A percentile compares a stretch with the other conserved stretches of the same genome.
These are phyloP conservation scores for Mychonastes homosphaera DNA, from an alignment of 139 green algal genomes.

Conservation along the genomic window DNA sequence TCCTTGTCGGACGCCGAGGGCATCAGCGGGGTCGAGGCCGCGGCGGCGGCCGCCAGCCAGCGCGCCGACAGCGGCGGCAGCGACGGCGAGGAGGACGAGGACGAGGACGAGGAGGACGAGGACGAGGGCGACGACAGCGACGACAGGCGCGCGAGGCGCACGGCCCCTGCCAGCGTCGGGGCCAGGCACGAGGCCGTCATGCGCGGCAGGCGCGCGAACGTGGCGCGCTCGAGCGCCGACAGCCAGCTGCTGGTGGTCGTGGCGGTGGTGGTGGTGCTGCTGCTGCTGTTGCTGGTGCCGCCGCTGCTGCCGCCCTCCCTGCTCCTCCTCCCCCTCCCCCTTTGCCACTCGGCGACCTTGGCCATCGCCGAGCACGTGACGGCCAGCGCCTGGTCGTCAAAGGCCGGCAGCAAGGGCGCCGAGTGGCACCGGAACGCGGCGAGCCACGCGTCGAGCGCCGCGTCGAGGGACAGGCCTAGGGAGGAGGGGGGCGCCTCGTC, in stretches of 20 bases:
- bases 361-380: slow-evolving; percentile 15
- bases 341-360: neutral
- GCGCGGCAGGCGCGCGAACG: too few species aligned
- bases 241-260: neutral
- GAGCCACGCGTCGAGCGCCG: too few species aligned
- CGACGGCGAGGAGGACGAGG: neutral
- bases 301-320: neutral
- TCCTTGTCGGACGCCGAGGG: neutral
- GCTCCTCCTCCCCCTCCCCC: slow-evolving; percentile 2
- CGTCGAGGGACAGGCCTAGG: too few species aligned
- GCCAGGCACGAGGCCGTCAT: neutral
- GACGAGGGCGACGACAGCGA: neutral
- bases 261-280: neutral
- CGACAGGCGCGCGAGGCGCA: slow-evolving; percentile 4
- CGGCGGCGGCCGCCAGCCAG: slow-evolving; percentile 1
- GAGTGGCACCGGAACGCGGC: too few species aligned
- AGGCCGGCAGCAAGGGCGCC: neutral
- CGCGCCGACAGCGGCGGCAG: neutral
- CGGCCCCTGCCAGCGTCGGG: neutral
- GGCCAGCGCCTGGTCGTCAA: slow-evolving; percentile 10
- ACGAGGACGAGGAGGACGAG: neutral
- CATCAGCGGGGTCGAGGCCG: neutral
- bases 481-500: neutral
- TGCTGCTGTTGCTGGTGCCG: neutral
- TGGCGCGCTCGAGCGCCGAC: neutral